Conservation (phyloP, 495 filamentous ascomycete species). For the Hyaloscypha bicolor region DNA sequence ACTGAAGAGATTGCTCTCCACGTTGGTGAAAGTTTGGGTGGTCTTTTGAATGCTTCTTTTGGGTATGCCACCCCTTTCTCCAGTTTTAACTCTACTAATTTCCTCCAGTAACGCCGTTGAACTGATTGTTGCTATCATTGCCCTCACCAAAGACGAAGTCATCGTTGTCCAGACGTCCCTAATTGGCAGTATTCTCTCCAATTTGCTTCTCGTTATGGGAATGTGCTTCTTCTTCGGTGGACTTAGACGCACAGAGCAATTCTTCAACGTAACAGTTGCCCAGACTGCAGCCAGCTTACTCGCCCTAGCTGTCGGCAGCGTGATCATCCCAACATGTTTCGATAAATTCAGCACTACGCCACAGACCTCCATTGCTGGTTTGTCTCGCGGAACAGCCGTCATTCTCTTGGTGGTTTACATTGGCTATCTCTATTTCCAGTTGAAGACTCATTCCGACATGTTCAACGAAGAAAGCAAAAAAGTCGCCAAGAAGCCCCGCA, state of each 20-base stretch:
- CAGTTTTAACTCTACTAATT: conserved; percentile 19
- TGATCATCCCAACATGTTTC: conserved; percentile 92
- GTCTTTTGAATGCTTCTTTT: conserved; percentile 85
- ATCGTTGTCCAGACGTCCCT: conserved; percentile 91
- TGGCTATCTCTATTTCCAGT: conserved; percentile 80
- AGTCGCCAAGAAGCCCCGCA: conserved; percentile 50
- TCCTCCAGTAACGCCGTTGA: conserved; percentile 79
- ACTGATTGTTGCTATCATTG: conserved; percentile 86
- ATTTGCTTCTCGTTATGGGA: conserved; percentile 87
- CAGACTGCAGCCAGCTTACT: conserved; percentile 86
- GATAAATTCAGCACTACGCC: conserved; percentile 44
- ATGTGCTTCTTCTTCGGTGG: conserved; percentile 95
- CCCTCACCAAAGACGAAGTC: conserved; percentile 70
- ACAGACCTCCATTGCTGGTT: conserved; percentile 44
- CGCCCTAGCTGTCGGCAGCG: conserved; percentile 72
- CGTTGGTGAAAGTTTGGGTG: conserved; percentile 83
- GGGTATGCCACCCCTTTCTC: conserved; percentile 57
- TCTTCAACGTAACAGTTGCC: conserved; percentile 92
- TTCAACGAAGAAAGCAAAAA: conserved; percentile 78
- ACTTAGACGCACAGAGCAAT: conserved; percentile 75
- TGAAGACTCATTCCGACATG: conserved; percentile 72
- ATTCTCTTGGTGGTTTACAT: conserved; percentile 78
- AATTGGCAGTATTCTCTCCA: conserved; percentile 89
- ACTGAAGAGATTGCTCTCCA: conserved; percentile 87
- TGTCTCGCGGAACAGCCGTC: conserved; percentile 72